These are phyloP conservation scores for Ustilago shanxiensis DNA, from an alignment of 1,284 basidiomycete genomes.

Conservation along the genomic window DNA sequence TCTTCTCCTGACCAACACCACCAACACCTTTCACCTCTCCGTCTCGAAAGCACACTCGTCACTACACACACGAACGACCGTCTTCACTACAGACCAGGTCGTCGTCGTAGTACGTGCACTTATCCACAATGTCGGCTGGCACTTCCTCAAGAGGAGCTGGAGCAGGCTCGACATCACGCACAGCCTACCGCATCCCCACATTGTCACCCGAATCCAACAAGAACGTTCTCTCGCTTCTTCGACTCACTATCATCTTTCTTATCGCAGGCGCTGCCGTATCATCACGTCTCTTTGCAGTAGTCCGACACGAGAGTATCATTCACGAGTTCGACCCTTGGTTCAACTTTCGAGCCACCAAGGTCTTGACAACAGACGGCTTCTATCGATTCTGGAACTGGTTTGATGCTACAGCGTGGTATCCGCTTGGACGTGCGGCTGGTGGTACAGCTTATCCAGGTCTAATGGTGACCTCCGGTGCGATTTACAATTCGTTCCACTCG, in stretches of 20 bases:
- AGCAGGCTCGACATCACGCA: conserved; percentile 20
- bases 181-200: conserved; percentile 49
- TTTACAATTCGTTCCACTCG: conserved; percentile 89
- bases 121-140: conserved; percentile 23
- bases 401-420: conserved; percentile 96
- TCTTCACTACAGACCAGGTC: not conserved
- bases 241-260: conserved; percentile 67
- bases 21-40: not conserved
- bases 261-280: conserved; percentile 83
- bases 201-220: conserved; percentile 51
- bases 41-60: not conserved
- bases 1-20: conserved; percentile 4
- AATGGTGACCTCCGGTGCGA: conserved; percentile 97
- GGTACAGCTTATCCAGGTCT: conserved; percentile 96
- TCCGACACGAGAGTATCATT: conserved; percentile 98
- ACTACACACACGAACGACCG: conserved; percentile 14
- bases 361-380: conserved; percentile 78
- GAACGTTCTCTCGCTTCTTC: conserved; percentile 62
- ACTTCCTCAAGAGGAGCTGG: conserved; percentile 15
- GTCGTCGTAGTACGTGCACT: conserved; percentile 2
- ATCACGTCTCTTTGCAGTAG: conserved; percentile 94
- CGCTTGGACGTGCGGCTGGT: conserved; percentile 95
- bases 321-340: conserved; percentile 98
- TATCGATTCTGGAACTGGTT: conserved; percentile 85
- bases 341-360: conserved; percentile 75